Percentiles rank a stretch among this genome's conserved stretches.
These are phyloP conservation scores for Candida labiduridarum DNA, from an alignment of 1,139 yeast species.

Conservation along the genomic window DNA sequence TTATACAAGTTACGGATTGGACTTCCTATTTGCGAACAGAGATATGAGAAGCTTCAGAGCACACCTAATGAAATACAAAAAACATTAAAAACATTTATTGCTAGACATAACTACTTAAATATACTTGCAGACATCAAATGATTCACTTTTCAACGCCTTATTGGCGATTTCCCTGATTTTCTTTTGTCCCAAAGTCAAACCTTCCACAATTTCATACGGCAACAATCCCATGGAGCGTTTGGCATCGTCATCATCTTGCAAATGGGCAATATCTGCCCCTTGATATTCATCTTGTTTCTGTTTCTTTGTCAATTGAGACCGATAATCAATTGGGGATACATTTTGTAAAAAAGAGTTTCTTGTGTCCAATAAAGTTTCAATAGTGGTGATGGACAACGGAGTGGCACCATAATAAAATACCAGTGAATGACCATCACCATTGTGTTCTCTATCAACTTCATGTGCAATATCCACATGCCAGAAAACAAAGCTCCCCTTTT, in stretches of 20 bases:
- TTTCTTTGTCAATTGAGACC: constrained; percentile 18
- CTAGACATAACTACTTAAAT: neutral
- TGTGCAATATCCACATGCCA: constrained; percentile 55
- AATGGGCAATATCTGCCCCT: constrained; percentile 20
- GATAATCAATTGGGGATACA: constrained; percentile 20
- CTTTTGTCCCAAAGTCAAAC: constrained; percentile 24
- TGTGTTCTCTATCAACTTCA: constrained; percentile 47
- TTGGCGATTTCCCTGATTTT: constrained; percentile 23
- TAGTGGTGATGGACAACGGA: constrained; percentile 19
- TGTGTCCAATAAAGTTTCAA: constrained; percentile 19
- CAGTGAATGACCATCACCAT: constrained; percentile 39
- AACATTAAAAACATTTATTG: too few relatives aligned
- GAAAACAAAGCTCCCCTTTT: constrained; percentile 46
- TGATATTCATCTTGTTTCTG: constrained; percentile 16
- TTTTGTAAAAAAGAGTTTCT: constrained; percentile 17
- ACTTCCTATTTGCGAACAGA: neutral
- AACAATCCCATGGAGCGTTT: constrained; percentile 26
- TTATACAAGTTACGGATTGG: neutral
- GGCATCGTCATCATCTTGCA: constrained; percentile 22
- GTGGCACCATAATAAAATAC: constrained; percentile 29
- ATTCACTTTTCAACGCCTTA: constrained; percentile 8
- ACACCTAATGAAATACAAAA: neutral
- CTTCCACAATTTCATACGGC: constrained; percentile 21
- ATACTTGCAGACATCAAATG: neutral
- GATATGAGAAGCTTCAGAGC: too few relatives aligned